A percentile compares a stretch with the other conserved stretches of the same genome.
These are phyloP conservation scores for Mucor velutinosus DNA, from an alignment of 371 early-diverging fungal genomes.

Conservation along the genomic window DNA sequence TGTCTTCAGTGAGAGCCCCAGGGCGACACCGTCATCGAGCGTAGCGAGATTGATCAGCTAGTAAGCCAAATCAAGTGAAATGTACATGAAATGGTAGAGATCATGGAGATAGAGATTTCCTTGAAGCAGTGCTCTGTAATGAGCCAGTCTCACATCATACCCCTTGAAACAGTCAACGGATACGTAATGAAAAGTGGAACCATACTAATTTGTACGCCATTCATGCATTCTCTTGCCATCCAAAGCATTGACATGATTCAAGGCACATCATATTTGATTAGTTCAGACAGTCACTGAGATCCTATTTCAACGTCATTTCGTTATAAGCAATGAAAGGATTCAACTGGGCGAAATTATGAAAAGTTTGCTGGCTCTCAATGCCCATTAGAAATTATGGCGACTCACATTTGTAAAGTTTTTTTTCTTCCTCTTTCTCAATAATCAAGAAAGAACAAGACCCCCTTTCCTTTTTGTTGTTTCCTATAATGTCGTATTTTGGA, in stretches of 20 bases:
- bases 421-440: slow-evolving; percentile 6
- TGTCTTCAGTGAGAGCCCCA: too few relatives aligned
- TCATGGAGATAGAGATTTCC: too few relatives aligned
- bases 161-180: background rate
- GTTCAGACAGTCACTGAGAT: background rate
- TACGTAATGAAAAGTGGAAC: background rate
- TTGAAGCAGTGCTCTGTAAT: background rate
- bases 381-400: background rate
- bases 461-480: slow-evolving; percentile 10
- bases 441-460: background rate
- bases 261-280: background rate
- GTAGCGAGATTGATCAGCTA: too few relatives aligned
- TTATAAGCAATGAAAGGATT: background rate
- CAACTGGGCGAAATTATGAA: background rate
- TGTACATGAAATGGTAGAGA: too few relatives aligned
- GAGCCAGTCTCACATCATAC: background rate
- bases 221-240: background rate
- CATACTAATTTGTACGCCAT: background rate
- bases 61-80: too few relatives aligned
- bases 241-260: background rate
- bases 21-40: too few relatives aligned
- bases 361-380: slow-evolving; percentile 1
- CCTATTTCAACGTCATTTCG: background rate
- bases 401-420: background rate
- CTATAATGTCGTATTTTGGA: slow-evolving; percentile 24